Evolutionary conservation across 768 basidiomycete genomes (phyloP).

Genomic region (Lyophyllum semitale): DNA sequence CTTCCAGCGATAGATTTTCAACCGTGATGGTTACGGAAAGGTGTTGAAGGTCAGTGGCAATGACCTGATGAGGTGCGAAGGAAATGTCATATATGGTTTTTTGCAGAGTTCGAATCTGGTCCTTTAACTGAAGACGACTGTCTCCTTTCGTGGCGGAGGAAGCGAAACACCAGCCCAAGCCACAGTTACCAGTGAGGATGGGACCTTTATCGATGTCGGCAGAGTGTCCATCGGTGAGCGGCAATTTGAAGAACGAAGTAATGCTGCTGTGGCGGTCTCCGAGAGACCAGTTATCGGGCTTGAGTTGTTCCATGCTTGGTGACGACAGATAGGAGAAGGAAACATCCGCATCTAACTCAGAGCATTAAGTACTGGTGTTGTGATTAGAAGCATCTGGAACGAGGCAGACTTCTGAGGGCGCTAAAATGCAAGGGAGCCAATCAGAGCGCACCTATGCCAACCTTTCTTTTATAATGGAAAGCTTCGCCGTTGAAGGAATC

Average conservation of each 20-base stretch:
- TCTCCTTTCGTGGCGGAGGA: background rate
- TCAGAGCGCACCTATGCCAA: too few species aligned
- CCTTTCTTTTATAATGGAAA: too few species aligned
- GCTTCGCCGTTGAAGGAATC: too few species aligned
- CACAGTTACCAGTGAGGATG: conserved; percentile 4
- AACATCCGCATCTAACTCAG: background rate
- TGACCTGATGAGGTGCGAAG: conserved; percentile 4
- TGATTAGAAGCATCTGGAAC: background rate
- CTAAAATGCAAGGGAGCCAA: background rate
- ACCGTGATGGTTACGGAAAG: background rate
- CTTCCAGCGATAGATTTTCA: background rate
- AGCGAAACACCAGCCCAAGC: conserved; percentile 12
- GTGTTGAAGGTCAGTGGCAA: background rate
- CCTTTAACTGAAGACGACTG: background rate
- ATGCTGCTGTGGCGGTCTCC: background rate
- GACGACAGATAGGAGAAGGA: background rate
- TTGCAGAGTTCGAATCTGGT: background rate
- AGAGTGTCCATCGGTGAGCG: conserved; percentile 2
- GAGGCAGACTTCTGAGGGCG: background rate
- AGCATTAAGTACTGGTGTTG: background rate
- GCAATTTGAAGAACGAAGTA: conserved; percentile 6
- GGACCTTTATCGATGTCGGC: background rate
- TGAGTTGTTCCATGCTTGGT: conserved; percentile 4
- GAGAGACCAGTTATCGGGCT: conserved; percentile 5
- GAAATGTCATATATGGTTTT: conserved; percentile 5